Conservation (phyloP, 805 yeast species). For the Wickerhamomyces ciferrii region DNA sequence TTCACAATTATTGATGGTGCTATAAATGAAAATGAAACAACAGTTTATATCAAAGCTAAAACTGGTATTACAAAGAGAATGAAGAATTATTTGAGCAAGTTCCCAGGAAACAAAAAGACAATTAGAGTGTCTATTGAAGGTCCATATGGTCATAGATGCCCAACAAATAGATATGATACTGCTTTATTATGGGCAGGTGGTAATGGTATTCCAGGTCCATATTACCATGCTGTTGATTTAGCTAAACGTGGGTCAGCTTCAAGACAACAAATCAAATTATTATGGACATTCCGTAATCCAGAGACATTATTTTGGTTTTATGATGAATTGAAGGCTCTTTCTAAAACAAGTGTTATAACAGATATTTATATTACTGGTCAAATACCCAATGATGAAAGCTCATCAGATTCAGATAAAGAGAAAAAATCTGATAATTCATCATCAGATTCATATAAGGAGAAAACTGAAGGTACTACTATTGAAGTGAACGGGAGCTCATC, state of each 20-base stretch:
- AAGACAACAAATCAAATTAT: conserved; percentile 36
- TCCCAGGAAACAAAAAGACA: conserved; percentile 22
- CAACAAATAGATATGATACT: conserved; percentile 31
- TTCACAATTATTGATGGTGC: conserved; percentile 50
- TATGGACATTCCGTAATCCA: conserved; percentile 60
- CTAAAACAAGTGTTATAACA: conserved; percentile 20
- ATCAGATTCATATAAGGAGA: no score
- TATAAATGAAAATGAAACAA: conserved; percentile 30
- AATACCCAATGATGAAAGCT: conserved; percentile 9
- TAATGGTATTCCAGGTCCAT: conserved; percentile 49
- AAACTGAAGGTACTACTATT: no score
- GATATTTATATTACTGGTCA: conserved; percentile 35
- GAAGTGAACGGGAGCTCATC: no score
- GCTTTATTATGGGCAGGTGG: conserved; percentile 45
- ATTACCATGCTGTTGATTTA: conserved; percentile 31
- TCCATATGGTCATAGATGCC: conserved; percentile 50
- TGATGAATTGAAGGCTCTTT: conserved; percentile 33
- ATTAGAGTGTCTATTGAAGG: conserved; percentile 49
- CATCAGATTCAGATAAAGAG: no score
- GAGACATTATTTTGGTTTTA: conserved; percentile 43
- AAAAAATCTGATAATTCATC: no score
- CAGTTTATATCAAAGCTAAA: conserved; percentile 44
- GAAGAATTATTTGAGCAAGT: conserved; percentile 24
- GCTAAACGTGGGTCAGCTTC: conserved; percentile 16
- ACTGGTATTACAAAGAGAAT: conserved; percentile 52